Conservation (phyloP, 1,284 basidiomycete genomes). For the Meira nashicola region DNA sequence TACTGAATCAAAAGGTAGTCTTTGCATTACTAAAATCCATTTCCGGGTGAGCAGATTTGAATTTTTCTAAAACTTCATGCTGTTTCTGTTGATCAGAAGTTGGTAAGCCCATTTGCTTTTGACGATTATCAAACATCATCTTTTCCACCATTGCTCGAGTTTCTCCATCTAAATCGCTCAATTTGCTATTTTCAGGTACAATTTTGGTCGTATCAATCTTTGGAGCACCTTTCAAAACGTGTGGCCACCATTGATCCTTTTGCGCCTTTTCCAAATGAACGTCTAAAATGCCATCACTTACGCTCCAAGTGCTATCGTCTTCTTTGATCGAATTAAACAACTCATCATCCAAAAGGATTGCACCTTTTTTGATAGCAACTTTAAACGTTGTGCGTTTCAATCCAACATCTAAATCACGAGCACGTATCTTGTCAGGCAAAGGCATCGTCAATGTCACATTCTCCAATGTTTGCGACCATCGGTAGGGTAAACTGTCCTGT, state of each 20-base stretch:
- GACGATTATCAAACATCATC: constrained; percentile 99
- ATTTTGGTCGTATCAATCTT: constrained; percentile 97
- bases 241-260: constrained; percentile 92
- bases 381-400: constrained; percentile 77
- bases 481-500: constrained; percentile 68
- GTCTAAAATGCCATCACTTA: constrained; percentile 65
- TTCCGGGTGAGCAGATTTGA: constrained; percentile 14
- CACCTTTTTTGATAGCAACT: constrained; percentile 77
- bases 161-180: constrained; percentile 90
- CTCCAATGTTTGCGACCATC: constrained; percentile 82
- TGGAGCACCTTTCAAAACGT: constrained; percentile 87
- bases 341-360: constrained; percentile 65
- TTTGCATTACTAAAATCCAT: constrained; percentile 21
- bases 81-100: constrained; percentile 51
- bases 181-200: constrained; percentile 86
- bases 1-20: constrained; percentile 3
- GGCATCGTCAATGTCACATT: constrained; percentile 79
- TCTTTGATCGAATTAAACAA: constrained; percentile 88
- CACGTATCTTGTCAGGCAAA: constrained; percentile 80
- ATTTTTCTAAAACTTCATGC: constrained; percentile 22
- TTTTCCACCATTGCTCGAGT: constrained; percentile 98
- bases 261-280: constrained; percentile 85
- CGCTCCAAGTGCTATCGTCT: constrained; percentile 94
- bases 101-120: constrained; percentile 92
- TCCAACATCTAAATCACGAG: constrained; percentile 68